Conservation (phyloP, 805 yeast species). For the Hanseniaspora hatyaiensis region DNA sequence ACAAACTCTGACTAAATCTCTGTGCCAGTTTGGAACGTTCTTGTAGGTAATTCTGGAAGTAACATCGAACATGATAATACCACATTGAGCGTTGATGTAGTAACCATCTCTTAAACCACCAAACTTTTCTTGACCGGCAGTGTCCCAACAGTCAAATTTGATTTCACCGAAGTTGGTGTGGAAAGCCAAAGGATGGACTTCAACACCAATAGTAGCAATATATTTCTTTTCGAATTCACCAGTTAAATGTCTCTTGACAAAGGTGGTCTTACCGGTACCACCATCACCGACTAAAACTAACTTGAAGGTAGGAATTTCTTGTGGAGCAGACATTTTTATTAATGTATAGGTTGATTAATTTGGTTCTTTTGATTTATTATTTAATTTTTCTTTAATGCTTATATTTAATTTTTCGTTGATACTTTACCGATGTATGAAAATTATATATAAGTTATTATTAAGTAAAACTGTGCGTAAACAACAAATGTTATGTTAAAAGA, state of each 20-base stretch:
- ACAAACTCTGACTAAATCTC: slow-evolving; percentile 98
- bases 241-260: slow-evolving; percentile 98
- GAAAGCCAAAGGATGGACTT: slow-evolving; percentile 96
- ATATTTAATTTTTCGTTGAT: background rate
- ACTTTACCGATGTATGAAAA: slow-evolving; percentile 1
- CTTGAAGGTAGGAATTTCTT: slow-evolving; percentile 86
- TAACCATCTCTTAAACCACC: slow-evolving; percentile 99
- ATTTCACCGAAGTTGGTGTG: slow-evolving; percentile 97
- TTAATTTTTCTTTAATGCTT: background rate
- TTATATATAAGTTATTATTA: no score
- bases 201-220: slow-evolving; percentile 98
- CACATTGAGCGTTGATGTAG: slow-evolving; percentile 99
- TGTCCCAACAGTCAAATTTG: slow-evolving; percentile 99
- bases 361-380: background rate
- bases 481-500: background rate
- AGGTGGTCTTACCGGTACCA: slow-evolving; percentile 99
- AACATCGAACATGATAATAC: slow-evolving; percentile 99
- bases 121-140: slow-evolving; percentile 99
- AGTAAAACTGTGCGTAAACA: background rate
- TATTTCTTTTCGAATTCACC: slow-evolving; percentile 99
- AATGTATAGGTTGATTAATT: background rate
- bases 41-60: slow-evolving; percentile 98
- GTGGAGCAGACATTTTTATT: slow-evolving; percentile 16
- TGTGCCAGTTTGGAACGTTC: slow-evolving; percentile 99
- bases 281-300: slow-evolving; percentile 99